These are phyloP conservation scores for Phialophora verrucosa DNA, from an alignment of 2,329 filamentous ascomycete species.

Conservation along the genomic window DNA sequence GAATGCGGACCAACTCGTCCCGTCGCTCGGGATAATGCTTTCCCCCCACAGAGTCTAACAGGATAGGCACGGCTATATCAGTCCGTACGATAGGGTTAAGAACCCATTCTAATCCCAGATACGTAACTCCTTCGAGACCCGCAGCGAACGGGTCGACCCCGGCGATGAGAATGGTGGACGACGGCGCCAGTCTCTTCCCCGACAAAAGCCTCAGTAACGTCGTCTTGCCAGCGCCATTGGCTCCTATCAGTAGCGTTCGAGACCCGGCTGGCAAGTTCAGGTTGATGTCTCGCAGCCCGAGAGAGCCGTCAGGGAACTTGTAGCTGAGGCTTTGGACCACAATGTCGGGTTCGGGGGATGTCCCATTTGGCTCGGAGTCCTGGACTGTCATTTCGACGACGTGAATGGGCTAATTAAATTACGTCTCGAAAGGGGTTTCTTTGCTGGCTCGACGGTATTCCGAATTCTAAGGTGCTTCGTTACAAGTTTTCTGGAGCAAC, in stretches of 20 bases:
- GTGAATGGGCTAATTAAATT: background rate
- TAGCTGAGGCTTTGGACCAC: slow-evolving; percentile 79
- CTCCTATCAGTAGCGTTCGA: slow-evolving; percentile 87
- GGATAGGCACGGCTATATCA: slow-evolving; percentile 87
- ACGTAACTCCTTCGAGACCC: slow-evolving; percentile 89
- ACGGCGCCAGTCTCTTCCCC: slow-evolving; percentile 89
- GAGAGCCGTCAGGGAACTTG: slow-evolving; percentile 82
- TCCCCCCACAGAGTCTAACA: slow-evolving; percentile 84
- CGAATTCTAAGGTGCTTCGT: background rate
- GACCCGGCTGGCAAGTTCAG: slow-evolving; percentile 81
- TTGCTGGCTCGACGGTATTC: background rate
- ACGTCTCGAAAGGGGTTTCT: background rate
- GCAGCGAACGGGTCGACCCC: slow-evolving; percentile 92
- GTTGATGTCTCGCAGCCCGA: slow-evolving; percentile 75
- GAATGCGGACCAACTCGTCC: slow-evolving; percentile 83
- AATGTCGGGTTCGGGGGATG: slow-evolving; percentile 62
- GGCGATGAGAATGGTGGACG: slow-evolving; percentile 73
- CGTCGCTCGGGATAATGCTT: slow-evolving; percentile 79
- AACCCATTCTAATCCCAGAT: slow-evolving; percentile 97
- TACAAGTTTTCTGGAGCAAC: background rate
- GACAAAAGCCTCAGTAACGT: slow-evolving; percentile 92
- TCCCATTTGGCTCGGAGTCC: background rate
- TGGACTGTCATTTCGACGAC: background rate
- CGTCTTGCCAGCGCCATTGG: slow-evolving; percentile 97
- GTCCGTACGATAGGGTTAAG: slow-evolving; percentile 94